phyloP scores from a whole-genome alignment of 108 stramenopile species.

The Conticribra guillardii region DNA sequence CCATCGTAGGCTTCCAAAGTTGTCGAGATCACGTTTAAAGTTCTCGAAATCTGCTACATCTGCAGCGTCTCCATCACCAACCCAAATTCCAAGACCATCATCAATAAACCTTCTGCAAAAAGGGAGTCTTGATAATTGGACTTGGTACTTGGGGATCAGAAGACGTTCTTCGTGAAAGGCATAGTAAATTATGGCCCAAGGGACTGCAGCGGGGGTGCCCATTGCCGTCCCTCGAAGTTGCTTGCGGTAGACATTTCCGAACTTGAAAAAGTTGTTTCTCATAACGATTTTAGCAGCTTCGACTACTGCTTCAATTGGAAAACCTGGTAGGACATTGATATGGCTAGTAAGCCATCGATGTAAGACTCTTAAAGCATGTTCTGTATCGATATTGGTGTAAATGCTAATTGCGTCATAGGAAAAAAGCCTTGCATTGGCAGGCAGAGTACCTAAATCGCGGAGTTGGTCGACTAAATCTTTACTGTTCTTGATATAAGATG shows the following conservation, averaged over 20 bases:
- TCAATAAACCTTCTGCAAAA: not conserved
- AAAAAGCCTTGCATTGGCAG: constrained; percentile 11
- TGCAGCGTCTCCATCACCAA: no score
- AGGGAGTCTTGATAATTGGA: not conserved
- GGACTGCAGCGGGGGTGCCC: constrained; percentile 2
- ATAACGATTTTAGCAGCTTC: constrained; percentile 16
- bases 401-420: constrained; percentile 28
- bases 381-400: constrained; percentile 39
- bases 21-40: no score
- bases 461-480: not conserved
- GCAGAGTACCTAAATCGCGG: not conserved
- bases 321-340: not conserved
- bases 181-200: not conserved
- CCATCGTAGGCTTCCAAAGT: no score
- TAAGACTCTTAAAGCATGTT: constrained; percentile 18
- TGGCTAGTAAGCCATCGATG: not conserved
- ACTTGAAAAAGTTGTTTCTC: constrained; percentile 23
- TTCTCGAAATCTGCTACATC: no score
- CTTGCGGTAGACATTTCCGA: not conserved
- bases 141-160: not conserved
- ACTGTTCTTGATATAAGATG: not conserved
- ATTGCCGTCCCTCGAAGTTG: constrained; percentile 13
- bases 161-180: not conserved
- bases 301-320: constrained; percentile 5
- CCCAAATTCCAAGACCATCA: not conserved